These are phyloP conservation scores for Aspergillus sp. DNA, from an alignment of 2,329 filamentous ascomycete species.

Conservation along the genomic window DNA sequence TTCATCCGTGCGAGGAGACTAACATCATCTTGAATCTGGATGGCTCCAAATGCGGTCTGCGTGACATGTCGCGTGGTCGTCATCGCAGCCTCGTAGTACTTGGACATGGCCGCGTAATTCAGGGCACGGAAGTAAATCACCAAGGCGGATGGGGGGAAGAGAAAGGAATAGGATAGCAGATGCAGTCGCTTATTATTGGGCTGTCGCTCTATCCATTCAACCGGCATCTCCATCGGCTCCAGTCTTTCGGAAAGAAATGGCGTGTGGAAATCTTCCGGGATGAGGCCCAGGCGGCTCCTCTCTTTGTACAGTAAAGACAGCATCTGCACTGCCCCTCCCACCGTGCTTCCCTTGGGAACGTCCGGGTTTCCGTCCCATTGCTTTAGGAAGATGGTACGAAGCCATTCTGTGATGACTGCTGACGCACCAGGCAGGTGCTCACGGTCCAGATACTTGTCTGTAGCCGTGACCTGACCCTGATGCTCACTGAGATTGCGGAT, in stretches of 20 bases:
- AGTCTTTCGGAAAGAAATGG: constrained; percentile 74
- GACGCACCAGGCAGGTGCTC: constrained; percentile 24
- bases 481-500: constrained; percentile 35
- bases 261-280: constrained; percentile 69
- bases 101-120: constrained; percentile 84
- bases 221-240: constrained; percentile 71
- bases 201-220: constrained; percentile 65
- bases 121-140: constrained; percentile 84
- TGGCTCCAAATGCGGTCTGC: constrained; percentile 44
- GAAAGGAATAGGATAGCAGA: constrained; percentile 74
- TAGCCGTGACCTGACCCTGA: constrained; percentile 15
- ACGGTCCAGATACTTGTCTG: constrained; percentile 6
- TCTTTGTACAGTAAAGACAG: constrained; percentile 73
- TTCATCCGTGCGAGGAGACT: constrained; percentile 63
- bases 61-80: constrained; percentile 46
- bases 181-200: constrained; percentile 66
- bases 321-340: constrained; percentile 74
- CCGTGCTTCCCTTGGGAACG: constrained; percentile 67
- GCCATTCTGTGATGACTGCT: constrained; percentile 43
- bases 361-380: constrained; percentile 78
- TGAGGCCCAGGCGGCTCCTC: constrained; percentile 63
- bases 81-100: constrained; percentile 68
- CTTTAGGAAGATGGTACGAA: constrained; percentile 67
- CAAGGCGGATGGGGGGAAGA: constrained; percentile 71
- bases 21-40: constrained; percentile 55